Evolutionary conservation across 1,284 basidiomycete species (phyloP), one percentile per base, ranked within the genome.

Genomic region (Trametes polyzona): DNA sequence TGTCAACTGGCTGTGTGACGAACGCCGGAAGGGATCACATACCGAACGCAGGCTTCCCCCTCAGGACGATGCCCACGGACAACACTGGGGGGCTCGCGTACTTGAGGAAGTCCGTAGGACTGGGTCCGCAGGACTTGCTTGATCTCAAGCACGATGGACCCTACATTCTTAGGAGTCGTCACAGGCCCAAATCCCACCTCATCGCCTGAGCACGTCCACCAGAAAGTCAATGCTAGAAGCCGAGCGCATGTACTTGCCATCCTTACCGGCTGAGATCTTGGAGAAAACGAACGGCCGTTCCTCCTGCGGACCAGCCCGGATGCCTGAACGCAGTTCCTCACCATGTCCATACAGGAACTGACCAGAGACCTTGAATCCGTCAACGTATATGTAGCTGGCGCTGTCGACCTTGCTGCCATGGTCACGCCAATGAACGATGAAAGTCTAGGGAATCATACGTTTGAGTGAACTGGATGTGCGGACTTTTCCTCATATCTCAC

Each of bases 341-440:
- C 85, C 86, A n/a, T 67, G 53, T 12, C 86, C 86, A 41, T 73
- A 76, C 4, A 87, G 68, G 63, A 87, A 88, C 14, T 80, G 73
- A 4, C 86, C 86, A 0, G 86, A 81, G 5, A 83, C 82, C 7
- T 75, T 68, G 52, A 78, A 75, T 0, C 86, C 86, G 64, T 88
- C 87, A 4, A 88, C 68, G 23, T 74, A 74, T 14, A 89, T 83
- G 64, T 78, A 88, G 0, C 78, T 73, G 55, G 83, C 85, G 5
- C 82, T 81, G 54, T 81, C 76, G 2, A 81, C 66, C 24, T 69
- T 66, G 32, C 79, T 75, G n/a, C 80, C 84, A 52, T 79, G 73
- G 62, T 88, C 86, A 30, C 72, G 73, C 86, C 86, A 88, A 62
- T 82, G 78, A 0, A 88, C 79, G 2, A 75, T 72, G 67, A 88